These are phyloP conservation scores for Tilletia walkeri DNA, from an alignment of 1,284 basidiomycete species.

Conservation along the genomic window DNA sequence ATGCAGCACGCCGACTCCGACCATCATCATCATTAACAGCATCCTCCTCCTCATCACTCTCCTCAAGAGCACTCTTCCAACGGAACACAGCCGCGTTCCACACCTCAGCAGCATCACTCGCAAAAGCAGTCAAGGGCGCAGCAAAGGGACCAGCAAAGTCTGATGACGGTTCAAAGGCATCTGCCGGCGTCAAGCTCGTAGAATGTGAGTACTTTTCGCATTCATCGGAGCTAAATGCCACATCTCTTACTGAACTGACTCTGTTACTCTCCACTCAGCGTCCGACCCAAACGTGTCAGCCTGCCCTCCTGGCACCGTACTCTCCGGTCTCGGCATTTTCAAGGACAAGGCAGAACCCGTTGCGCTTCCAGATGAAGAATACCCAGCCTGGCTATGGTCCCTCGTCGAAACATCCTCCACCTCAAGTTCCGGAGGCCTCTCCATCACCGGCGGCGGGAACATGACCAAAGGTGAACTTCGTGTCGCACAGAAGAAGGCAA, in stretches of 20 bases:
- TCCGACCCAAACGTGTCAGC: constrained; percentile 29
- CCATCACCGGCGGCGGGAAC: constrained; percentile 42
- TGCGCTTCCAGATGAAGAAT: constrained; percentile 76
- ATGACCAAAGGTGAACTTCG: constrained; percentile 51
- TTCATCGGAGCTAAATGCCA: neutral
- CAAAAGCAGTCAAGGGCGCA: neutral
- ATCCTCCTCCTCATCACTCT: no score
- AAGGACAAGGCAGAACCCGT: constrained; percentile 79
- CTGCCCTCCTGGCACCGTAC: constrained; percentile 65
- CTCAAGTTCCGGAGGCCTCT: constrained; percentile 34
- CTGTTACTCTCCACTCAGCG: neutral
- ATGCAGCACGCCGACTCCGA: neutral
- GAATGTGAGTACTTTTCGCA: neutral
- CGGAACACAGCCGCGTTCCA: neutral
- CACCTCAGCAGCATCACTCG: neutral
- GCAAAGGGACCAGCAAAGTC: neutral
- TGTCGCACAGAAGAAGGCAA: constrained; percentile 37
- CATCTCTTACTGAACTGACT: neutral
- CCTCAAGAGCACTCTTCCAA: neutral
- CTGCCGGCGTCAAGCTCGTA: constrained; percentile 2
- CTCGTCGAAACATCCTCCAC: constrained; percentile 60
- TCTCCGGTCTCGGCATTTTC: constrained; percentile 75
- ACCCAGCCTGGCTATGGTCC: constrained; percentile 87
- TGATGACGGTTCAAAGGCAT: neutral
- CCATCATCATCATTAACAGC: no score